Conservation (phyloP, 345 rosid species). For the Cardamine chenopodiifolia region DNA sequence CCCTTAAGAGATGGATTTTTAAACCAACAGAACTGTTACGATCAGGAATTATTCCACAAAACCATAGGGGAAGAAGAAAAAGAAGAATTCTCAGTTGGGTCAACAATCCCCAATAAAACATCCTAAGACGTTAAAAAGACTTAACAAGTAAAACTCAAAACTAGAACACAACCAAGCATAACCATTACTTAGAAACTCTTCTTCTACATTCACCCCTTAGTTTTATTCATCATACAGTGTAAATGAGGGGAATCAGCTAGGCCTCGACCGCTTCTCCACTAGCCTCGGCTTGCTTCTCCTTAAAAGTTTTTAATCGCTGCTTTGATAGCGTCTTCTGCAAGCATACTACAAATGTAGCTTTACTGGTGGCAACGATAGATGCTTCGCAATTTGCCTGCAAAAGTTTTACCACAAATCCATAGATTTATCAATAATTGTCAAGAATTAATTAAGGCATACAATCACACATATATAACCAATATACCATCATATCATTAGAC, state of each 20-base stretch:
- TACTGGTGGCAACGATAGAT: slow-evolving; percentile 86
- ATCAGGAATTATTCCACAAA: too few species aligned
- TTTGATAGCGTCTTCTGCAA: slow-evolving; percentile 94
- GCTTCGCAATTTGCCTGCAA: slow-evolving; percentile 76
- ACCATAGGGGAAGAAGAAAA: too few species aligned
- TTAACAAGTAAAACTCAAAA: neutral
- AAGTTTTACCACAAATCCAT: neutral
- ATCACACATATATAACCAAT: too few species aligned
- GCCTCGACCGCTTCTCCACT: slow-evolving; percentile 51
- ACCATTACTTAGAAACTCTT: neutral
- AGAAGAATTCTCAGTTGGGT: too few species aligned
- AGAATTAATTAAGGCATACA: too few species aligned
- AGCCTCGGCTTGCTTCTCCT: slow-evolving; percentile 54
- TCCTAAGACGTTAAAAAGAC: too few species aligned
- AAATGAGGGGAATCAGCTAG: slow-evolving; percentile 26
- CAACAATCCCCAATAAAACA: too few species aligned
- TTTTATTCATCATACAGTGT: neutral
- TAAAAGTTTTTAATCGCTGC: slow-evolving; percentile 74
- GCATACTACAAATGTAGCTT: slow-evolving; percentile 96
- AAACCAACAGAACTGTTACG: too few species aligned
- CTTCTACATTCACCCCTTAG: neutral
- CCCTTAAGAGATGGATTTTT: too few species aligned
- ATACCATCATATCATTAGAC: too few species aligned
- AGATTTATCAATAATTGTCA: too few species aligned
- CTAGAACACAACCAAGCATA: neutral